Conservation (phyloP, 2,329 filamentous ascomycete species). For the Waltergamsia citrina region DNA sequence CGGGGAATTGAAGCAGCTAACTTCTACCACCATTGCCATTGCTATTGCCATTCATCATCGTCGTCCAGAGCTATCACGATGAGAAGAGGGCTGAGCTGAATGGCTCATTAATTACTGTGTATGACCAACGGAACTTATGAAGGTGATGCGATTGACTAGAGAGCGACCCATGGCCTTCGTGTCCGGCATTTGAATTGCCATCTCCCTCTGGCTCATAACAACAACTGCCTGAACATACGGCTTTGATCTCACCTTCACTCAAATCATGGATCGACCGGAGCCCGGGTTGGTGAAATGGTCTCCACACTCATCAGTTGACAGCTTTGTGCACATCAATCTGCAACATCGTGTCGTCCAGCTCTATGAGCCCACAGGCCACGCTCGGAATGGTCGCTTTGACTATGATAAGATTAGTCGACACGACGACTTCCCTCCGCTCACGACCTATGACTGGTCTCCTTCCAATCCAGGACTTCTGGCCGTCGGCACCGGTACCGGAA, state of each 20-base stretch:
- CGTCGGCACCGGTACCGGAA: constrained; percentile 65
- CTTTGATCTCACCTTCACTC: background rate
- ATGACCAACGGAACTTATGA: too few relatives aligned
- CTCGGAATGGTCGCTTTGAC: constrained; percentile 46
- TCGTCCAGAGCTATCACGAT: too few relatives aligned
- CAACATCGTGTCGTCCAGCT: constrained; percentile 54
- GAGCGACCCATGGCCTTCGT: background rate
- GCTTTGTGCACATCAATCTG: constrained; percentile 56
- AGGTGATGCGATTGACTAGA: too few relatives aligned
- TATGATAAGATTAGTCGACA: constrained; percentile 47
- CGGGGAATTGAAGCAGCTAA: too few relatives aligned
- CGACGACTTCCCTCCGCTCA: constrained; percentile 54
- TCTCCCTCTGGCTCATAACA: background rate
- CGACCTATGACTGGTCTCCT: constrained; percentile 59
- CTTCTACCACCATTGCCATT: too few relatives aligned
- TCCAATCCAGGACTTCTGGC: constrained; percentile 57
- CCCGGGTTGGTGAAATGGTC: constrained; percentile 60
- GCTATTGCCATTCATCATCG: too few relatives aligned
- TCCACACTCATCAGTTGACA: constrained; percentile 46
- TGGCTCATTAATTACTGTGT: too few relatives aligned
- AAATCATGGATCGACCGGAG: constrained; percentile 49
- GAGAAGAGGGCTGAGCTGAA: too few relatives aligned
- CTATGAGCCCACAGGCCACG: constrained; percentile 52
- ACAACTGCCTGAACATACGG: background rate
- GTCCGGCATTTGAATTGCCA: background rate